A percentile compares a stretch with the other conserved stretches of the same genome.
Evolutionary conservation across 2,329 filamentous ascomycete species (phyloP).

Genomic region (Ascochyta viciae-villosae): DNA sequence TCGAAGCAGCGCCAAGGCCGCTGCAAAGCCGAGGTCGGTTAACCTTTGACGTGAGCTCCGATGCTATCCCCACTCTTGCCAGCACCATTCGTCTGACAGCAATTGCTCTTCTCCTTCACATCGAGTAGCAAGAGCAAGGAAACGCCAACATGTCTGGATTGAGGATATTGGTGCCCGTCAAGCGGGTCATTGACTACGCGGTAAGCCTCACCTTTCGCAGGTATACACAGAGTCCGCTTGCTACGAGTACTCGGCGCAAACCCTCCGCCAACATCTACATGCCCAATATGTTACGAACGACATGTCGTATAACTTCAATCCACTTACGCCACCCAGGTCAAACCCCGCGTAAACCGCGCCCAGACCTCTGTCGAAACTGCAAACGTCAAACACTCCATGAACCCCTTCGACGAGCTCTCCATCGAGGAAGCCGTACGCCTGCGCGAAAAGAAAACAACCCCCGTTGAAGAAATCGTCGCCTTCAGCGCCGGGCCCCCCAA

Average conservation of each 20-base stretch:
- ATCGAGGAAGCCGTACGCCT: slow-evolving; percentile 95
- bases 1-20: slow-evolving; percentile 19
- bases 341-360: slow-evolving; percentile 73
- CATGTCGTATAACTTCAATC: not conserved
- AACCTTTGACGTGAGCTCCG: slow-evolving; percentile 24
- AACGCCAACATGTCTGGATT: slow-evolving; percentile 54
- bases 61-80: slow-evolving; percentile 29
- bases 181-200: slow-evolving; percentile 66
- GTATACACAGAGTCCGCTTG: no score
- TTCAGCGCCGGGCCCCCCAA: slow-evolving; percentile 89
- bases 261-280: no score
- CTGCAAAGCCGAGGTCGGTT: slow-evolving; percentile 26
- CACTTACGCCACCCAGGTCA: slow-evolving; percentile 58
- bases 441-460: slow-evolving; percentile 73
- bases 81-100: slow-evolving; percentile 4
- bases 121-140: not conserved
- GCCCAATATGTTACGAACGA: no score
- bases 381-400: slow-evolving; percentile 97
- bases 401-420: slow-evolving; percentile 98
- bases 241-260: not conserved
- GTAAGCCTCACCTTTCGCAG: slow-evolving; percentile 43
- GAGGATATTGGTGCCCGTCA: slow-evolving; percentile 63
- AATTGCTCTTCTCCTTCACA: slow-evolving; percentile 18
- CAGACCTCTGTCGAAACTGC: slow-evolving; percentile 89
- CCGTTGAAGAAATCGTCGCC: slow-evolving; percentile 87